Conservation (phyloP, 257 asterid species). For the Galeopsis tetrahit region DNA sequence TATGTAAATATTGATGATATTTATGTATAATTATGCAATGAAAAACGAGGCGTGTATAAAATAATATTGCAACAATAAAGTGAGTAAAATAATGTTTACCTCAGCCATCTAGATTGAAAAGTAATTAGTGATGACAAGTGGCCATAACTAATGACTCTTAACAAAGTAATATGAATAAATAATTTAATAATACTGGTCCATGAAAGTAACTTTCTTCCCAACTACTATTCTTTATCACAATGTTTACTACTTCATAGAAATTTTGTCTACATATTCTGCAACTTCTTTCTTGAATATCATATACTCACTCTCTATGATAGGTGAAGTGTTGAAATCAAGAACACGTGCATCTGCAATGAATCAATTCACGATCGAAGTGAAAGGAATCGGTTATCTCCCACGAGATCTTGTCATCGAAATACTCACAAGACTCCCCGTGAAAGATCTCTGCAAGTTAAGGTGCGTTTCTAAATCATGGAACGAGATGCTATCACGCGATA, state of each 20-base stretch:
- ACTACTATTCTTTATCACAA: conserved; percentile 7
- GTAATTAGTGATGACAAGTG: neutral
- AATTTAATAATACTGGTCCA: neutral
- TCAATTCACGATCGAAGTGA: conserved; percentile 27
- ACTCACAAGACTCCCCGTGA: conserved; percentile 44
- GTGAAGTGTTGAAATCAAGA: conserved; percentile 3
- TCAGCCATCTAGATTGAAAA: conserved; percentile 10
- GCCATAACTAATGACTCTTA: neutral
- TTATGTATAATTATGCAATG: neutral
- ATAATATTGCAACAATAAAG: neutral
- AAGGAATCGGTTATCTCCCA: conserved; percentile 42
- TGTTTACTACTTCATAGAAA: conserved; percentile 22
- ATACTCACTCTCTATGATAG: neutral
- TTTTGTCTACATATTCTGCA: conserved; percentile 15
- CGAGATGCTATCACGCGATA: conserved; percentile 34
- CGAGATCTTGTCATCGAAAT: conserved; percentile 45
- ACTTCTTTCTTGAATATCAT: neutral
- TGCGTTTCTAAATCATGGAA: conserved; percentile 55
- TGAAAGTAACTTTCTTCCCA: conserved; percentile 2
- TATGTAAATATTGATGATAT: neutral
- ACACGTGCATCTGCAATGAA: conserved; percentile 14
- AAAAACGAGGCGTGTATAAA: neutral
- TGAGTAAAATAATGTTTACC: conserved; percentile 3
- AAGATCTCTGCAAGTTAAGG: conserved; percentile 48
- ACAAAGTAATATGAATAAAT: neutral